Evolutionary conservation across 352 stramenopile species (phyloP).

Genomic region (Globisporangium mamillatum): DNA sequence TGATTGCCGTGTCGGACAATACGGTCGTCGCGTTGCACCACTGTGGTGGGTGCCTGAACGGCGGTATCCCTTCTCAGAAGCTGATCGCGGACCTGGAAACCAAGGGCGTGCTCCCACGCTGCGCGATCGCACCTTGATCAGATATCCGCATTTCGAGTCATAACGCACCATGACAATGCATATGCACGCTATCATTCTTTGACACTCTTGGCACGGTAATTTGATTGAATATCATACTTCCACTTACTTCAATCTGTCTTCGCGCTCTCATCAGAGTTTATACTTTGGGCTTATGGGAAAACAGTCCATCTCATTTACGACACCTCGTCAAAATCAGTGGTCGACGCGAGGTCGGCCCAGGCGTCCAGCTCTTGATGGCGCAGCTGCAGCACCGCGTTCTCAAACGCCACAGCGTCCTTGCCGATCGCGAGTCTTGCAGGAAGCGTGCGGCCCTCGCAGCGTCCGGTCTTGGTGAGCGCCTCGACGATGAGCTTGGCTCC

Average conservation of each 20-base stretch:
- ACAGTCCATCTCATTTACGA: not conserved
- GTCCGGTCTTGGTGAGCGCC: slow-evolving; percentile 19
- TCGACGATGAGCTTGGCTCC: slow-evolving; percentile 15
- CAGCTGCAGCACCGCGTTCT: slow-evolving; percentile 15
- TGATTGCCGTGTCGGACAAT: slow-evolving; percentile 54
- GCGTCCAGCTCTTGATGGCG: slow-evolving; percentile 23
- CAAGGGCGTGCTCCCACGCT: slow-evolving; percentile 41
- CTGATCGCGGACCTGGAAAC: slow-evolving; percentile 45
- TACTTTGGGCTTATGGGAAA: not conserved
- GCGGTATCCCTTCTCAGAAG: slow-evolving; percentile 44
- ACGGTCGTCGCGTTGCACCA: slow-evolving; percentile 74
- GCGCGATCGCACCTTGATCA: slow-evolving; percentile 20
- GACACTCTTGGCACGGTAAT: not conserved
- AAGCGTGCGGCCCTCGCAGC: slow-evolving; percentile 11
- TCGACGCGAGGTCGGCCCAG: slow-evolving; percentile 23
- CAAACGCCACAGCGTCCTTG: not conserved
- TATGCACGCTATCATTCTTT: not conserved
- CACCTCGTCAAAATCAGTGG: slow-evolving; percentile 24
- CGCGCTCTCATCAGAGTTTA: not conserved
- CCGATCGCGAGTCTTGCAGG: not conserved
- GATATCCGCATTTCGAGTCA: not conserved
- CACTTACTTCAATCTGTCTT: not conserved
- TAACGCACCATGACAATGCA: not conserved
- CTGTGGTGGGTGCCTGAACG: slow-evolving; percentile 73
- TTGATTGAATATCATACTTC: not conserved